Base-by-base conservation (phyloP, 176 grass and related monocot species). In the Carex cristatella region DNA sequence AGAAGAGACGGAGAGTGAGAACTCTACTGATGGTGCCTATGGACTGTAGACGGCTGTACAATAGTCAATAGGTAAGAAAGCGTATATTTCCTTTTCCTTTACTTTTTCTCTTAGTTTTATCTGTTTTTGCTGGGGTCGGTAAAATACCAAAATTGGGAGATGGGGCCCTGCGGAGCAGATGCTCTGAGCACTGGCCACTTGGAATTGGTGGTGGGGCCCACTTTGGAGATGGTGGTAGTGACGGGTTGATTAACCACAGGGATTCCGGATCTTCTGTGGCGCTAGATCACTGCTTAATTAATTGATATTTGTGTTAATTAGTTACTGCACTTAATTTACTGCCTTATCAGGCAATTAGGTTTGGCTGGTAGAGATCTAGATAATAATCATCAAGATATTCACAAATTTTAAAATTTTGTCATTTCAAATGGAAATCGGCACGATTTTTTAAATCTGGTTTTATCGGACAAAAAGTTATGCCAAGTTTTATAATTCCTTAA, bases 181-280 rank as follows among this genome's bases (percentile, higher is more conserved):
- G 72, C 72, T 53, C 3, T 7, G 9, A 82, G 44, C 33, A 66
- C 60, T 46, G 38, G 37, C 79, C 79, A 81, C 58, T 81, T 81
- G 79, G 79, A 59, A 10, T 27, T 57, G 28, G 58, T 38, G 79
- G 57, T 6, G 56, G 58, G 56, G 15, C 57, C 57, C 9, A 16
- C 33, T 35, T 40, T n/a, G 11, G 4, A 64, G 58, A 44, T 37
- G 58, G 58, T 81, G 79, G 4, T 53, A 58, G 61, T 66, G 40
- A 82, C 61, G 10, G 8, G 10, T 27, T 13, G 4, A 53, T 67
- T 28, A 32, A 61, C 11, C 7, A 13, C 7, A 38, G 12, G 13
- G 1, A 0, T 14, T 9, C 40, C 19, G 38, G 60, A 65, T 65
- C 80, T 62, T n/a, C 59, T 62, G 37, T 14, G 54, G 1, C 40